These are phyloP conservation scores for Lichtheimia hyalospora DNA, from an alignment of 371 early-diverging fungal species.

Conservation along the genomic window DNA sequence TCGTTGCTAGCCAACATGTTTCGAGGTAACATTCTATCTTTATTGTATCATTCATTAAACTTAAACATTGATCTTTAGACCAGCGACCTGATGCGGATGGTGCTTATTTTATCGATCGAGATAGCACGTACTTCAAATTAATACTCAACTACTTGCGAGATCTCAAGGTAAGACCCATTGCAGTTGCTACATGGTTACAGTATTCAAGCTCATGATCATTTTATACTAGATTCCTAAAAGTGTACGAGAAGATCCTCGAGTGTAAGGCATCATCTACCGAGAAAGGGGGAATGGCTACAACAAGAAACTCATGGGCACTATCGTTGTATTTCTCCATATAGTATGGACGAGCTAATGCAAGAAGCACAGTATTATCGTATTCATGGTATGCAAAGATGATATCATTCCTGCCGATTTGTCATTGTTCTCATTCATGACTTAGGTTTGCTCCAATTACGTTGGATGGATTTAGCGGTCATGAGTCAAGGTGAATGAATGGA, in stretches of 20 bases:
- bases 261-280: constrained; percentile 16
- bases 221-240: constrained; percentile 31
- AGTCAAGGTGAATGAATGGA: constrained; percentile 30
- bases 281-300: too few species aligned
- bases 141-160: constrained; percentile 45
- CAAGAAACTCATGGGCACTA: too few species aligned
- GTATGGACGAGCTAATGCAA: constrained; percentile 48
- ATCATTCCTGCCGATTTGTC: not conserved
- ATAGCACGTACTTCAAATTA: constrained; percentile 39
- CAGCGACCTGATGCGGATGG: constrained; percentile 35
- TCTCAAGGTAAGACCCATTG: constrained; percentile 21
- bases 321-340: constrained; percentile 3
- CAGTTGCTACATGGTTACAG: not conserved
- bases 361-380: constrained; percentile 38
- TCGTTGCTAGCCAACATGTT: constrained; percentile 40
- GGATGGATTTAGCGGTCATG: constrained; percentile 26
- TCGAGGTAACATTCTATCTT: constrained; percentile 17
- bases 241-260: constrained; percentile 30
- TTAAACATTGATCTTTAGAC: not conserved
- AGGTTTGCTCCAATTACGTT: constrained; percentile 30
- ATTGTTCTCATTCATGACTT: not conserved
- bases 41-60: not conserved
- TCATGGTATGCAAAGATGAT: constrained; percentile 15
- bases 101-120: constrained; percentile 48
- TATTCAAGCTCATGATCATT: not conserved